phyloP scores from a whole-genome alignment of 2,329 filamentous ascomycete species.

The Cryphonectria carpinicola region DNA sequence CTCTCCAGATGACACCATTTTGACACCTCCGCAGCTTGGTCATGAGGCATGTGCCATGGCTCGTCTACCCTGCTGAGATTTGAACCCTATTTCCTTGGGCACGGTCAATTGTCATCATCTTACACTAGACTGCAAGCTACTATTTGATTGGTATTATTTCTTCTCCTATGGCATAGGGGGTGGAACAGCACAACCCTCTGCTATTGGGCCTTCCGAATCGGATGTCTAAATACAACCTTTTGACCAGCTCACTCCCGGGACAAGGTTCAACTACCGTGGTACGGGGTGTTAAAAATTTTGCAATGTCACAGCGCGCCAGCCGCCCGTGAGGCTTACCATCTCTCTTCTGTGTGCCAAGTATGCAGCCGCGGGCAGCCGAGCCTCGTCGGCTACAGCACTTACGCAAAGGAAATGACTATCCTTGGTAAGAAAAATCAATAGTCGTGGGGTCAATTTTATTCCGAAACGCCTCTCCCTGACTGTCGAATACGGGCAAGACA shows the following conservation, averaged over 20 bases:
- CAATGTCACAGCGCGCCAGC: not conserved
- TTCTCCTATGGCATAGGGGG: not conserved
- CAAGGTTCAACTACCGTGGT: not conserved
- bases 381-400: not conserved
- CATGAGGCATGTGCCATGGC: not conserved
- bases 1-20: not conserved
- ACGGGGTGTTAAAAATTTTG: not conserved
- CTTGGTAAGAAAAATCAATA: not conserved
- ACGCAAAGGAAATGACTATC: not conserved
- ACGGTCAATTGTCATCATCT: not conserved
- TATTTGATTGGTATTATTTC: not conserved
- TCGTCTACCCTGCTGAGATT: not conserved
- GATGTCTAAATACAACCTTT: not conserved
- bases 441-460: not conserved
- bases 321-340: not conserved
- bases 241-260: not conserved
- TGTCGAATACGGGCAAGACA: no score
- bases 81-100: not conserved
- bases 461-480: no score
- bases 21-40: not conserved
- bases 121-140: not conserved
- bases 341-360: not conserved
- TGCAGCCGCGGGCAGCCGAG: not conserved
- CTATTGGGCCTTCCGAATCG: not conserved
- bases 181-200: not conserved